Evolutionary conservation across 495 filamentous ascomycete genomes (phyloP), one percentile per base, ranked within the genome.

Genomic region (Stereocaulon alpinum): DNA sequence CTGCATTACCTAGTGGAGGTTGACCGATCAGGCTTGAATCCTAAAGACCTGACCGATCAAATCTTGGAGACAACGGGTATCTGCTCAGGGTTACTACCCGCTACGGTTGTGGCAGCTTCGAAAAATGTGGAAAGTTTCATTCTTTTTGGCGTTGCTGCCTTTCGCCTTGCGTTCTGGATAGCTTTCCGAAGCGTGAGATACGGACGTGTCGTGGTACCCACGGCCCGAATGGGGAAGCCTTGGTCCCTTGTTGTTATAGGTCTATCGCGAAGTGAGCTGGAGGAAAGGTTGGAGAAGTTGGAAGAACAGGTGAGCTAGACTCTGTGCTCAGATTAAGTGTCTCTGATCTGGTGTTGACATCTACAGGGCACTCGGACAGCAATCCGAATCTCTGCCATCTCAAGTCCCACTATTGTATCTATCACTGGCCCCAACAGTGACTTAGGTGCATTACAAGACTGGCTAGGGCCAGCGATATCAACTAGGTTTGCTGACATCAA

Each of bases 51-150:
- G 24, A 24, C 15, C 30, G 5, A 58, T 24, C 20, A 54, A 7
- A 48, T 61, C 15, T 2, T 55, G 15, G 59, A 55, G 44, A 30
- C 59, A 0, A 29, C 41, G 1, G 59, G 59, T 4, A 2, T 61
- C 12, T 56, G 59, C 59, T 44, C 59, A 3, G 59, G 59, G 0
- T 5, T 61, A 14, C 4, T 61, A 24, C 17, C 57, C 10, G 49
- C 43, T 0, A 30, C 34, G 3, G 51, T 54, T 4, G 34, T 54
- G 34, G 51, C 51, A 22, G 18, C 51, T 18, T 54, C 51, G 18
- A 18, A 17, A 27, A 27, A 17, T 15, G 11, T 54, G 1, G 17
- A 4, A 1, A 15, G 40, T 4, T 41, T 11, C 18, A 37, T 54
- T 40, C 7, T n/a, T 2, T 40, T 40, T 54, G 51, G 51, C n/a